Base-by-base conservation (phyloP, 495 filamentous ascomycete species). In the Penicillium angulare region DNA sequence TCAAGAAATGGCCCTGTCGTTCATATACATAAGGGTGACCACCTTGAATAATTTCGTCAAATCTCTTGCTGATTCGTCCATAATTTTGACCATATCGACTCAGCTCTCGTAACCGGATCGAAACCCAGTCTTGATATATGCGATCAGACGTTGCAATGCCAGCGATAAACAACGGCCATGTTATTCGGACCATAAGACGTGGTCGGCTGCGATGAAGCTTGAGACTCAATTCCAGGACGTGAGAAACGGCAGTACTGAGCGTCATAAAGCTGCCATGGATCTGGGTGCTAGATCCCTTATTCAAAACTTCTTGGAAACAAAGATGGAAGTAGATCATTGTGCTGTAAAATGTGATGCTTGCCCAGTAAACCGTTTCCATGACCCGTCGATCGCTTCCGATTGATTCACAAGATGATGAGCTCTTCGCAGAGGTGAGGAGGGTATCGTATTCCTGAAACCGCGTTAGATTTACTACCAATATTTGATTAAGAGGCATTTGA, bases 61-160 rank as follows among this genome's bases (percentile, higher is more conserved):
- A 69, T 3, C 60, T 53, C 13, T 26, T 7, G 20, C 61, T 62
- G 12, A 60, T 56, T 12, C 56, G 54, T 7, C 23, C 49, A 47
- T 53, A 66, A 29, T 67, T 62, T 22, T 63, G 55, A 9, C 61
- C 65, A 50, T 64, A 66, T 22, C 53, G 59, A 23, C 68, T 60
- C n/a, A 69, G 52, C 29, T 65, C 64, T 4, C 56, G 55, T 40
- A 71, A 36, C 18, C 60, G 61, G 23, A 67, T 67, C 15, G 64
- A 63, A 21, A 69, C 66, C 68, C 68, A 71, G 51, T 69, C 68
- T 42, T 63, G 64, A 47, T 63, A 63, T 7, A 63, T 65, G 7
- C 35, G 53, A 40, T 68, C 67, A 0, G 53, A 46, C 9, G 65
- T 71, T 8, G 65, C 68, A 38, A 67, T 63, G 0, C 64, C 66